A percentile compares a stretch with the other conserved stretches of the same genome.
phyloP scores from a whole-genome alignment of 306 rosid species.

The Trichosanthes truncata region DNA sequence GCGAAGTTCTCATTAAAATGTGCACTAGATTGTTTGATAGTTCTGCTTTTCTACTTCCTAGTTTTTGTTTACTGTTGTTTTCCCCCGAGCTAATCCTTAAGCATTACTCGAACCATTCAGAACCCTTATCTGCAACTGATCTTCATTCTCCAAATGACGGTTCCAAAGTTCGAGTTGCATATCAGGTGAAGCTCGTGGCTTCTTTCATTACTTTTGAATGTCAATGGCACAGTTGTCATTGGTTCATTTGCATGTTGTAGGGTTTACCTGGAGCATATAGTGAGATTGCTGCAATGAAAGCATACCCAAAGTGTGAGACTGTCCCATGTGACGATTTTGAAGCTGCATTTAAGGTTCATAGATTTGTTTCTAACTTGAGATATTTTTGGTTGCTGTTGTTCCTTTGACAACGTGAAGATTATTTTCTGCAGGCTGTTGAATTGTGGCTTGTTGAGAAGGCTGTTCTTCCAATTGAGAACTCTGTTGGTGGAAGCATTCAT shows the following conservation, averaged over 20 bases:
- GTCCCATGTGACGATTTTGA: constrained; percentile 85
- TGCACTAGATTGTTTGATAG: neutral
- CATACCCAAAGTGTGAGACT: constrained; percentile 73
- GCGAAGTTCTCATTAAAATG: neutral
- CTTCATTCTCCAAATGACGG: constrained; percentile 35
- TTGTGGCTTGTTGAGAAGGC: constrained; percentile 86
- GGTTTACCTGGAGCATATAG: constrained; percentile 84
- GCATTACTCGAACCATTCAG: constrained; percentile 36
- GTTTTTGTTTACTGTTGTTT: neutral
- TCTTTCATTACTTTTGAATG: constrained; percentile 3
- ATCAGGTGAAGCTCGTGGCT: constrained; percentile 48
- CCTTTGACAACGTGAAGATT: constrained; percentile 10
- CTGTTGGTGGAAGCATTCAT: constrained; percentile 82
- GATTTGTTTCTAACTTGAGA: neutral
- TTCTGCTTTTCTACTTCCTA: neutral
- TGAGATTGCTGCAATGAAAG: constrained; percentile 81
- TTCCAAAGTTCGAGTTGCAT: constrained; percentile 76
- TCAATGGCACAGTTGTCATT: constrained; percentile 7
- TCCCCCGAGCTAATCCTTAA: constrained; percentile 8
- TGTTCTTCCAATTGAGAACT: constrained; percentile 86
- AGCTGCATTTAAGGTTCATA: constrained; percentile 70
- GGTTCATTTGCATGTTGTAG: constrained; percentile 26
- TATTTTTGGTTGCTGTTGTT: constrained; percentile 9
- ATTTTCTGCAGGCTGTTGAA: constrained; percentile 73
- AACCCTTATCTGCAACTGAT: constrained; percentile 50